Conservation (phyloP, 164 flowering plant genomes). For the Houttuynia cordata region DNA sequence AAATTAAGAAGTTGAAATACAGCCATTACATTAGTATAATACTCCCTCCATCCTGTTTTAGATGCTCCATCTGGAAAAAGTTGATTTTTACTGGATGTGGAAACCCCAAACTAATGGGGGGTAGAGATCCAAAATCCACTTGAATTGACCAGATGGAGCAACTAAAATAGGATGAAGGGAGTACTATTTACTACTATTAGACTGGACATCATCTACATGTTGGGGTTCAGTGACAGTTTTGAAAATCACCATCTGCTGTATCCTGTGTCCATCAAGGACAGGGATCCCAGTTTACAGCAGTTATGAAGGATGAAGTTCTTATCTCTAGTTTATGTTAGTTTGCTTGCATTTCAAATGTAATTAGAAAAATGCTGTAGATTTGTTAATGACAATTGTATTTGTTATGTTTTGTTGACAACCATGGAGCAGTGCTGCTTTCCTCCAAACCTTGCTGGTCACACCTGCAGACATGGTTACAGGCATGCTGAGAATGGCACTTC, state of each 20-base stretch:
- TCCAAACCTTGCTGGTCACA: constrained; percentile 47
- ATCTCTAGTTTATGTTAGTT: background rate
- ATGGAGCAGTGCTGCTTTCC: constrained; percentile 79
- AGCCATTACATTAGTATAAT: background rate
- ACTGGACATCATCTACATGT: no score
- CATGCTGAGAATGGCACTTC: constrained; percentile 66
- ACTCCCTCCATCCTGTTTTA: no score
- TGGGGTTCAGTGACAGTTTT: background rate
- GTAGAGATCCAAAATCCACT: no score
- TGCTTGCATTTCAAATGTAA: no score
- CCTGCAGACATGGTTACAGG: constrained; percentile 56
- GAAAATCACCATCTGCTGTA: background rate
- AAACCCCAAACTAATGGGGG: no score
- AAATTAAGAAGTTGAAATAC: background rate
- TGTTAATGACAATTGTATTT: background rate
- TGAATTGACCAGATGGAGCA: no score
- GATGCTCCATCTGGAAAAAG: no score
- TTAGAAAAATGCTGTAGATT: no score
- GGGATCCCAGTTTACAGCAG: background rate
- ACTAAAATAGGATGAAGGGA: no score
- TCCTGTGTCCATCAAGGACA: background rate
- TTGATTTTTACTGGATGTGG: no score
- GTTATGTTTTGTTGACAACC: background rate
- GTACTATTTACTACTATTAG: no score
- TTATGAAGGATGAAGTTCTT: background rate